Evolutionary conservation across 169 alveolate species (phyloP), one percentile per base, ranked within the genome.

Genomic region (Condylostoma magnum): DNA sequence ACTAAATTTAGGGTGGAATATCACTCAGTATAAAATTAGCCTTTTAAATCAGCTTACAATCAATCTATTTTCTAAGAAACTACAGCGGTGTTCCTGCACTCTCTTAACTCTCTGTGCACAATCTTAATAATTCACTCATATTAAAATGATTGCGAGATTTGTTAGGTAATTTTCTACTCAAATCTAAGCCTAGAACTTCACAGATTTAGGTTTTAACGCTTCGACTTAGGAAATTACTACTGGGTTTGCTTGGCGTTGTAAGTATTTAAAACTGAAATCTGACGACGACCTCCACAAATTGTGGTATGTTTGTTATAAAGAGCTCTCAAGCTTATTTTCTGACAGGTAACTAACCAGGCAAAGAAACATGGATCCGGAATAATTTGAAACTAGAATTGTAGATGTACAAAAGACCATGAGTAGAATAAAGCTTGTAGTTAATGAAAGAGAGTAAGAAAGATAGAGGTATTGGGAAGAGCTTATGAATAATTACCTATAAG

Each of bases 191-290:
- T n/a, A n/a, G n/a, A n/a, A n/a, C n/a, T n/a, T n/a, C n/a, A n/a
- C n/a, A n/a, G n/a, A n/a, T n/a, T n/a, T n/a, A n/a, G n/a, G n/a
- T n/a, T n/a, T n/a, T n/a, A n/a, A n/a, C n/a, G n/a, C n/a, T n/a
- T n/a, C n/a, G n/a, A n/a, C n/a, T n/a, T n/a, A n/a, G 22, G 41
- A 71, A 33, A 38, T 54, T 4, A 33, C 65, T 20, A 54, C 34
- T 28, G 94, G 94, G 44, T 69, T 88, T 53, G 67, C 94, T 4
- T 87, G 94, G 94, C 44, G 78, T 30, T 80, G 88, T 20, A 53
- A 53, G 6, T 90, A 82, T 54, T 72, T 87, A 18, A 55, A 91
- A 55, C 63, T 83, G 5, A 87, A 87, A 69, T 77, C 88, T 34
- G 73, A 77, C 46, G 87, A 80, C 68, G 94, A 87, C 48, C 54